Conservation (phyloP, 768 basidiomycete genomes). For the Tylopilus sp. region DNA sequence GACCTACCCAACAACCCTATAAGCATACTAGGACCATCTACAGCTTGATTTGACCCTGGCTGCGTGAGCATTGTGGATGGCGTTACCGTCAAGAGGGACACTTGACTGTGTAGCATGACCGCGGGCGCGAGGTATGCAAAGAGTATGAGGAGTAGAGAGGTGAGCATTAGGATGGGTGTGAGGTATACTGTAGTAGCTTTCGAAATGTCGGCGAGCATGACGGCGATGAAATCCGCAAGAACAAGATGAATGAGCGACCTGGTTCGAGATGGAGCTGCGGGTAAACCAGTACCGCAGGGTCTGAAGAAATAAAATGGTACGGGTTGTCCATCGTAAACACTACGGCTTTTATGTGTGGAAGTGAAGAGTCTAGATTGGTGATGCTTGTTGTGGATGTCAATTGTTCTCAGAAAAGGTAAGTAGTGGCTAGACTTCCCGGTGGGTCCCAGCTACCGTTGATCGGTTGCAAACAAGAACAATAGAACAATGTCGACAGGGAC, state of each 20-base stretch:
- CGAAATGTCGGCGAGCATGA: conserved; percentile 69
- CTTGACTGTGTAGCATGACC: conserved; percentile 54
- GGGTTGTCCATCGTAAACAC: background rate
- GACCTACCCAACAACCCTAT: conserved; percentile 64
- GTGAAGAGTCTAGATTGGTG: background rate
- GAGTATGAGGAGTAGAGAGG: conserved; percentile 61
- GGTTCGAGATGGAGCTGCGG: conserved; percentile 19
- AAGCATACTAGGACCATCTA: conserved; percentile 69
- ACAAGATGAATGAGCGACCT: conserved; percentile 14
- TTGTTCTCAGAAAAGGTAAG: conserved; percentile 16
- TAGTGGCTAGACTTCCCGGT: too few relatives aligned
- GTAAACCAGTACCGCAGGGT: conserved; percentile 22
- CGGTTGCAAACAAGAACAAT: conserved; percentile 9
- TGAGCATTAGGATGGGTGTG: conserved; percentile 61
- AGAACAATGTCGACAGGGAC: conserved; percentile 7
- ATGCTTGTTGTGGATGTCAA: conserved; percentile 11
- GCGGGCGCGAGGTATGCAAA: conserved; percentile 69
- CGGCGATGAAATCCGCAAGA: background rate
- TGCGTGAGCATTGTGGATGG: conserved; percentile 48
- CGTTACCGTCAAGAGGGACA: conserved; percentile 61
- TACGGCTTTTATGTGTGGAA: conserved; percentile 16
- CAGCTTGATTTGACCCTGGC: conserved; percentile 25
- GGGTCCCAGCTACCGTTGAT: too few relatives aligned
- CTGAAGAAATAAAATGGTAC: conserved; percentile 1
- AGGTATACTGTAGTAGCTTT: conserved; percentile 67